Evolutionary conservation across 805 yeast genomes (phyloP).

Genomic region (Saccharomycopsis fermentans): DNA sequence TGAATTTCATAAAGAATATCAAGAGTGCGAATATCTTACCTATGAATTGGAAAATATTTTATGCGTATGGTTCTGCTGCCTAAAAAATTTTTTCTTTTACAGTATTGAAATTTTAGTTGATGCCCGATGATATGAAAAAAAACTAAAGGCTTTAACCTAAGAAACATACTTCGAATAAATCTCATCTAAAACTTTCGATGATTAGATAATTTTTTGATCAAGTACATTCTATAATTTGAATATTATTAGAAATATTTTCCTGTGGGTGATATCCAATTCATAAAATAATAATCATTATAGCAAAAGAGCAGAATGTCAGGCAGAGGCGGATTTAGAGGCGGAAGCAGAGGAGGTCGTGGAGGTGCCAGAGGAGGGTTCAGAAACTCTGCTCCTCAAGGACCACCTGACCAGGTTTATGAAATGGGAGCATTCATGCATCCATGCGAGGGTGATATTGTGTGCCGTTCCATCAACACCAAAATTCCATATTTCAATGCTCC

Average conservation of each 20-base stretch:
- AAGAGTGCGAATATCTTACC: neutral
- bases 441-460: constrained; percentile 95
- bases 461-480: constrained; percentile 78
- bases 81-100: neutral
- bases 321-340: constrained; percentile 7
- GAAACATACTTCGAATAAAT: too few species aligned
- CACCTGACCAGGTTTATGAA: constrained; percentile 90
- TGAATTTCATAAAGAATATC: too few species aligned
- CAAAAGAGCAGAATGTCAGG: constrained; percentile 2
- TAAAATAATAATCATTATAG: too few species aligned
- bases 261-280: neutral
- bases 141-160: too few species aligned
- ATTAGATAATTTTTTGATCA: neutral
- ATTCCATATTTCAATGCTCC: constrained; percentile 99
- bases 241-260: neutral
- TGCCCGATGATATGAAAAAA: neutral
- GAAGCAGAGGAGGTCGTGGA: constrained; percentile 43
- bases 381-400: constrained; percentile 75
- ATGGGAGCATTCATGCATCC: constrained; percentile 90
- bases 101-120: neutral
- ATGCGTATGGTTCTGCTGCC: neutral
- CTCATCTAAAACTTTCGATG: neutral
- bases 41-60: too few species aligned
- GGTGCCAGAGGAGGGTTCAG: constrained; percentile 52
- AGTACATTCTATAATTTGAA: neutral